Evolutionary conservation across 257 asterid species (phyloP), one percentile per base, ranked within the genome.

Genomic region (Nyctanthes arbortristis): DNA sequence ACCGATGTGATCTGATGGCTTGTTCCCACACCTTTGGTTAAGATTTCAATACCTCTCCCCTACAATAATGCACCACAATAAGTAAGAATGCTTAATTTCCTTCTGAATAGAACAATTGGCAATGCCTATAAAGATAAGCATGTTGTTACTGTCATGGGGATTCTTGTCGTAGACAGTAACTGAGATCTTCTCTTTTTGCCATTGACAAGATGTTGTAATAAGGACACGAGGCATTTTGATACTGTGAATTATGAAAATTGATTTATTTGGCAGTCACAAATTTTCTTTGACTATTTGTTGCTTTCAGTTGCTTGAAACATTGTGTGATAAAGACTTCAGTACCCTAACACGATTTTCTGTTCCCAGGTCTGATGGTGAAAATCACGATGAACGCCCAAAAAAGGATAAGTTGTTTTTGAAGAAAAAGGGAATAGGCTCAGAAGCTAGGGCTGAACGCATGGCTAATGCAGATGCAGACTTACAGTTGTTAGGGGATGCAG

Each of bases 351-450:
- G 60, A 67, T n/a, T 66, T 65, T 57, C 24, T 65, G 52, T 75
- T 69, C 71, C 36, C 78, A 91, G 98, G 85, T 82, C 92, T 49
- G 68, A 64, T 43, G 80, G 40, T 36, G 87, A 77, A 40, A 77
- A 74, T 54, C 77, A 49, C 65, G 88, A 91, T 43, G 96, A 85
- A 55, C 73, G 29, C 78, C 95, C 88, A 71, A 89, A 86, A 82
- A 82, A 72, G 61, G 96, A 87, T 58, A 91, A 84, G 65, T 80
- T 94, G 77, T 83, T 86, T 18, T 59, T 94, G 79, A 93, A 84
- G 90, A 89, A 84, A 79, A 93, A 80, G 66, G 99, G 99, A 67
- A 68, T 94, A 70, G 99, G 99, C 58, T 94, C 99, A 9, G 89
- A 91, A 82, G 96, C 86, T 45, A 89, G 88, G 81, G 96, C 96